Conservation (phyloP, 2,329 filamentous ascomycete genomes). For the Calonectria henricotiae region DNA sequence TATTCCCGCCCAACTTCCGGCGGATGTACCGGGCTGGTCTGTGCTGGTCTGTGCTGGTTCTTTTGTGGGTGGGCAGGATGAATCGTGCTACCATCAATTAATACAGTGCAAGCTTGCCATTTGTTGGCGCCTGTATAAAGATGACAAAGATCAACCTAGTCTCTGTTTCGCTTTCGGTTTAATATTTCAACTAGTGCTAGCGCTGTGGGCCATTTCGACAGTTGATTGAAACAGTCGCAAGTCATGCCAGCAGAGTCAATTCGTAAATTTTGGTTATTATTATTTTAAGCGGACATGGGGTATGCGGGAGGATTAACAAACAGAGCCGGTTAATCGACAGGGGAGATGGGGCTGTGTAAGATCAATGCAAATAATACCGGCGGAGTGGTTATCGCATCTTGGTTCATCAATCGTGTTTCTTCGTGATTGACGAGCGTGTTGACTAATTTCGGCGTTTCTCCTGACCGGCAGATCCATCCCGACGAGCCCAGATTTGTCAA, state of each 20-base stretch:
- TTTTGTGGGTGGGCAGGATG: conserved; percentile 7
- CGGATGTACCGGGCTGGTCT: conserved; percentile 7
- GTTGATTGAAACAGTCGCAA: background rate
- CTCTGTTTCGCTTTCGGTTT: conserved; percentile 1
- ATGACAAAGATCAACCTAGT: background rate
- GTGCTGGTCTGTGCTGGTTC: background rate
- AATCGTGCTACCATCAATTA: background rate
- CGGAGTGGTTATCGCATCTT: background rate
- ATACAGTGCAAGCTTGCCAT: background rate
- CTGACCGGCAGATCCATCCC: background rate
- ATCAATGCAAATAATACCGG: background rate
- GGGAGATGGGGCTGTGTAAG: conserved; percentile 1
- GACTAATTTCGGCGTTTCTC: background rate
- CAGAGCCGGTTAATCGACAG: background rate
- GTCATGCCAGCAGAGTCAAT: background rate
- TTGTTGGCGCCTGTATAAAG: background rate
- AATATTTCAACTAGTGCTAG: background rate
- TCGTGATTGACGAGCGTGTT: background rate
- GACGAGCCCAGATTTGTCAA: too few relatives aligned
- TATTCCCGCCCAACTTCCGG: conserved; percentile 22
- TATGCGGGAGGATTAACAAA: background rate
- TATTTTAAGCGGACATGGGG: background rate
- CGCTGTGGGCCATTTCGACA: background rate
- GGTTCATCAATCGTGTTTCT: background rate
- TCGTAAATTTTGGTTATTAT: background rate